phyloP scores from a whole-genome alignment of 2,329 filamentous ascomycete genomes.

The Claviceps monticola region DNA sequence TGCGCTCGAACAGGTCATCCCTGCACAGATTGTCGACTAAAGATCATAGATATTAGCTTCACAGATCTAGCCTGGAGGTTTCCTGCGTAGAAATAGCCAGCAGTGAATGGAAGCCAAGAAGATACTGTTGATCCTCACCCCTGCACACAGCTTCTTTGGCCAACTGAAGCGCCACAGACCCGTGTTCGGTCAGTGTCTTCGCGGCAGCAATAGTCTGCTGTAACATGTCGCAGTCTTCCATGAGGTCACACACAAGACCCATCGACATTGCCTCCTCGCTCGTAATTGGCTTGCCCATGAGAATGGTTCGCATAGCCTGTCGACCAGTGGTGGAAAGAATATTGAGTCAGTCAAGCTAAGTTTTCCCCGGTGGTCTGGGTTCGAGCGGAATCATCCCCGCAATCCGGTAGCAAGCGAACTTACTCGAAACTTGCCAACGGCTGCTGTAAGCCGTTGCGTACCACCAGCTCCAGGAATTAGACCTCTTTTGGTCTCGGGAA shows the following conservation, averaged over 20 bases:
- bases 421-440: conserved; percentile 28
- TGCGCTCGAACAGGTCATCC: conserved; percentile 20
- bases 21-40: conserved; percentile 14
- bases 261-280: conserved; percentile 13
- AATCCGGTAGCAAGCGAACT: conserved; percentile 4
- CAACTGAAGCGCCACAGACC: conserved; percentile 13
- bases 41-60: conserved; percentile 2
- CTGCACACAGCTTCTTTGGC: conserved; percentile 18
- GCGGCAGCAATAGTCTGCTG: conserved; percentile 13
- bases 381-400: background rate
- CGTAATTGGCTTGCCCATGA: conserved; percentile 15
- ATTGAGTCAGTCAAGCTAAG: background rate
- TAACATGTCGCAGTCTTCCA: conserved; percentile 14
- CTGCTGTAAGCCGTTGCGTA: conserved; percentile 25
- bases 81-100: background rate
- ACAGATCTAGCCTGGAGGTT: background rate
- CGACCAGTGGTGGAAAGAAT: background rate
- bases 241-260: conserved; percentile 14
- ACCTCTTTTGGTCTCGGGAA: conserved; percentile 27
- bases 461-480: conserved; percentile 27
- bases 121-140: conserved; percentile 8
- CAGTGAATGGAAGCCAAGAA: background rate
- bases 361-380: background rate
- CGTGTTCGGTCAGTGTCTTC: conserved; percentile 11
- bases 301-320: conserved; percentile 18